A percentile compares a stretch with the other conserved stretches of the same genome.
These are phyloP conservation scores for Venturia aucupariae DNA, from an alignment of 2,329 filamentous ascomycete genomes.

Conservation along the genomic window DNA sequence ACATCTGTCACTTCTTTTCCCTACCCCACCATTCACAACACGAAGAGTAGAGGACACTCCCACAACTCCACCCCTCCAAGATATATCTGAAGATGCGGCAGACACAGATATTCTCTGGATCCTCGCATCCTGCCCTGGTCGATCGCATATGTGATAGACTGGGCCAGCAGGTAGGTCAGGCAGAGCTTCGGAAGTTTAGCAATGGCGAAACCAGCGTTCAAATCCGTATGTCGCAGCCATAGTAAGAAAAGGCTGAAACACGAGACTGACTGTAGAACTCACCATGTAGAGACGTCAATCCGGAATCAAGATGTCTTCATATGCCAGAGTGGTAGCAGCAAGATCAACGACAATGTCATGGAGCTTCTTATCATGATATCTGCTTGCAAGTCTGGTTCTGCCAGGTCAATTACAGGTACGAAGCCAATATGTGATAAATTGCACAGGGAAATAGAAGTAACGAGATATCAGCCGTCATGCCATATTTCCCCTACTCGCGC, in stretches of 20 bases:
- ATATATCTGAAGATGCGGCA: slow-evolving; percentile 43
- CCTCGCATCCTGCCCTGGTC: slow-evolving; percentile 54
- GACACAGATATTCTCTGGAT: slow-evolving; percentile 59
- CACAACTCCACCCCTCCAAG: not conserved
- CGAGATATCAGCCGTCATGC: slow-evolving; percentile 59
- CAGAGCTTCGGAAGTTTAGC: slow-evolving; percentile 56
- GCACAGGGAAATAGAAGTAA: not conserved
- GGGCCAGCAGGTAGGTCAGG: slow-evolving; percentile 50
- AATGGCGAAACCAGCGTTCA: slow-evolving; percentile 63
- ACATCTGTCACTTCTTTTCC: not conserved
- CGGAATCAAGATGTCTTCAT: slow-evolving; percentile 99
- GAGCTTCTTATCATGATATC: slow-evolving; percentile 99
- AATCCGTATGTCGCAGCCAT: slow-evolving; percentile 38
- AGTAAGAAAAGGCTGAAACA: not conserved
- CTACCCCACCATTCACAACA: not conserved
- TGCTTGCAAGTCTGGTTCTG: slow-evolving; percentile 94
- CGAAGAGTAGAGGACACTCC: not conserved
- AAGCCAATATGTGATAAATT: slow-evolving; percentile 5
- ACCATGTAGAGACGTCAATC: slow-evolving; percentile 50
- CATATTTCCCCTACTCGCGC: slow-evolving; percentile 97
- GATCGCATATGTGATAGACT: slow-evolving; percentile 58
- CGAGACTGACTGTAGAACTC: not conserved
- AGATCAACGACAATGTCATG: slow-evolving; percentile 99
- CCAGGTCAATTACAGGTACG: slow-evolving; percentile 90
- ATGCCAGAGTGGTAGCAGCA: slow-evolving; percentile 88